phyloP scores from a whole-genome alignment of 306 rosid genomes.

The Quercus glauca region DNA sequence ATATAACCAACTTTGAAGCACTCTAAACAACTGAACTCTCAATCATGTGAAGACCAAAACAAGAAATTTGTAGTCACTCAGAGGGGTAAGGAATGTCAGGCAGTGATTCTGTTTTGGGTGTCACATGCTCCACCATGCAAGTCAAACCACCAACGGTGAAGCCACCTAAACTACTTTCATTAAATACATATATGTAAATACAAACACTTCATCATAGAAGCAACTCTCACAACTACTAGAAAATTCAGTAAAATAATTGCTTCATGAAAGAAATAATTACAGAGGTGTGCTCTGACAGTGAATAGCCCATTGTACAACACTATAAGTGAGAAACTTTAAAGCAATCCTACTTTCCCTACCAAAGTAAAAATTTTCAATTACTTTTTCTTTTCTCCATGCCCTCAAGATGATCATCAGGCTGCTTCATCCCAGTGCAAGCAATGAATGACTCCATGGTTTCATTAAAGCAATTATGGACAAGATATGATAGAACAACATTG shows the following conservation, averaged over 20 bases:
- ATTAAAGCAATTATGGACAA: constrained; percentile 80
- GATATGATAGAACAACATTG: constrained; percentile 72
- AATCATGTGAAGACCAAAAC: neutral
- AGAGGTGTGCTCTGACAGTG: neutral
- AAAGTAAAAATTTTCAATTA: constrained; percentile 29
- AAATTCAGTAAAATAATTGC: neutral
- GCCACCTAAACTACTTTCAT: neutral
- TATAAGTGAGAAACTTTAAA: neutral
- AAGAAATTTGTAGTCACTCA: neutral
- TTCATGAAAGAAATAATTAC: neutral
- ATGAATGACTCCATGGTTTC: constrained; percentile 78
- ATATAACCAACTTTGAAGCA: neutral
- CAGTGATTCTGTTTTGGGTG: neutral
- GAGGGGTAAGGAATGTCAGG: no score
- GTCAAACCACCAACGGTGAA: neutral
- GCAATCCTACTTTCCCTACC: neutral
- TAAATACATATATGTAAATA: neutral
- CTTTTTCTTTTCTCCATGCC: constrained; percentile 88
- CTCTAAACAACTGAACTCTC: neutral
- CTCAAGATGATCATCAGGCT: constrained; percentile 51
- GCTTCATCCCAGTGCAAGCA: constrained; percentile 66
- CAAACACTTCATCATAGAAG: neutral
- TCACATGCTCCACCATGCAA: neutral
- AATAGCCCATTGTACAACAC: neutral
- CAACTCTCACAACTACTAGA: neutral